Evolutionary conservation across 2,329 filamentous ascomycete species (phyloP), one percentile per base, ranked within the genome.

Genomic region (Anthostomella pinea): DNA sequence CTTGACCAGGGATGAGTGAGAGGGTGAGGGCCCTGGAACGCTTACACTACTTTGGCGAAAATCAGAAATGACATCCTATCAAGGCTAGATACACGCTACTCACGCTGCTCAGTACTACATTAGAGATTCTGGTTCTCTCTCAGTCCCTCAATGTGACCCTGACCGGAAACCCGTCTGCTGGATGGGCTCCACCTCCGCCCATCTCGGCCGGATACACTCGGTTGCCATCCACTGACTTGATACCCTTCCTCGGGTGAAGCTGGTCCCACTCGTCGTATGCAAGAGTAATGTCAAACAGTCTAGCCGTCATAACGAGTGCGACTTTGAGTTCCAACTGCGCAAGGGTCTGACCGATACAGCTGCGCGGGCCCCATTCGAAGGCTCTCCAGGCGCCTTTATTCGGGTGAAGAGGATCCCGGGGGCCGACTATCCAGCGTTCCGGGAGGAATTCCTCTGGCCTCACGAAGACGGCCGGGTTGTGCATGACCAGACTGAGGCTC

Each of bases 401-500:
- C 24, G 60, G 52, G 10, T 51, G 37, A 2, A 52, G 38, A 4
- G 45, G 41, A 26, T 54, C 45, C 24, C 49, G 39, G 4, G 45
- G 28, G 2, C 30, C 45, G 1, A 41, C 50, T 0, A 77, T 62
- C 60, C 62, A 67, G 8, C 64, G 49, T 18, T 57, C 52, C 1
- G 58, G 58, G 15, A 59, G 33, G 37, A 65, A 67, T 5, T 43
- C 52, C 5, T 61, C 51, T 1, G 63, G 59, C 2, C 62, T 49
- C 0, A 46, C 27, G 27, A 63, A 69, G 6, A 62, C 49, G 2
- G 30, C 22, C 0, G 55, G 48, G 30, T 61, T 56, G 37, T 70
- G 66, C 31, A 69, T 52, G 8, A 31, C 47, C 16, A 42, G 27
- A n/a, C 20, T 43, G 9, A 49, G 30, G 3, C 41, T 41, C 45